Evolutionary conservation across 495 filamentous ascomycete genomes (phyloP), one percentile per base, ranked within the genome.

Genomic region (Corynascus novoguineensis): DNA sequence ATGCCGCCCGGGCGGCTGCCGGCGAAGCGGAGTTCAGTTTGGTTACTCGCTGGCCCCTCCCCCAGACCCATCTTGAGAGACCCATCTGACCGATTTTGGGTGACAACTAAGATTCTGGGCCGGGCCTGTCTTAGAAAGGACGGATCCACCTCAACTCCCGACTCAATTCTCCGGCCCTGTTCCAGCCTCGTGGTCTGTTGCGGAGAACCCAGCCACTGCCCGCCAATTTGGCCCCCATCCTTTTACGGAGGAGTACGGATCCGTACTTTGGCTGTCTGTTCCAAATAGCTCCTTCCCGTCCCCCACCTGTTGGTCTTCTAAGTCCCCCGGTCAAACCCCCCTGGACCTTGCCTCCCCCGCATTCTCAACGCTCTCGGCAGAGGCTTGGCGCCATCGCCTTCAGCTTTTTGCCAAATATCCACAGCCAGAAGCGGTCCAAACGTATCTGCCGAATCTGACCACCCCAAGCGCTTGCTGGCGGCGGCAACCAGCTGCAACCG

Each of bases 301-400:
- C 49, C 49, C 34, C 46, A n/a, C n/a, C n/a, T n/a, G n/a, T n/a
- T 17, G 32, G 14, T 24, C 5, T 28, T 17, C 22, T n/a, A n/a
- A n/a, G n/a, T n/a, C n/a, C n/a, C n/a, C n/a, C n/a, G n/a, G n/a
- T n/a, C n/a, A n/a, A n/a, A n/a, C 6, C 25, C 21, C 24, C 37
- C 50, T 31, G 41, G 25, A 25, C 27, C 51, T 34, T 34, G 45
- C 44, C 35, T 50, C 35, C 57, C 57, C 57, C 57, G 57, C 57
- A 41, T 50, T 55, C 25, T 42, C 35, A 40, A 41, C 17, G 44
- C 6, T 21, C 35, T 38, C 15, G 25, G 24, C 32, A 45, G 14
- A 34, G 28, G n/a, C 57, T 59, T 59, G 56, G 56, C 50, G 37
- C n/a, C n/a, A n/a, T n/a, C n/a, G n/a, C n/a, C n/a, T n/a, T 6